Percentiles rank a stretch among this genome's conserved stretches.
Conservation (phyloP, 352 stramenopile genomes). For the Pilasporangium apinafurcum region DNA sequence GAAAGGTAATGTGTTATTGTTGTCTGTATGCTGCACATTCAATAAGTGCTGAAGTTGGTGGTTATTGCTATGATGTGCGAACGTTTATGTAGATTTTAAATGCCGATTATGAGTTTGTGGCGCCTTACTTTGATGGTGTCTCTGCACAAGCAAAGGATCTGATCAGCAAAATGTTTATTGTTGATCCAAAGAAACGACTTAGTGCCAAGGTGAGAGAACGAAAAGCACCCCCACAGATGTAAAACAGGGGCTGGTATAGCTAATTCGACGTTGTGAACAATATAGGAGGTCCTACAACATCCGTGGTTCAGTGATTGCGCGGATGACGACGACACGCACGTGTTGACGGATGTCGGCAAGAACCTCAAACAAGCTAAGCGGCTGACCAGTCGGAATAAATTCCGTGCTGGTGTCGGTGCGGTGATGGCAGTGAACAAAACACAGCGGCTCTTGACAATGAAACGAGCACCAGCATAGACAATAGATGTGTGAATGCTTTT, state of each 20-base stretch:
- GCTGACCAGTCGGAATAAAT: conserved; percentile 55
- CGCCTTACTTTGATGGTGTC: conserved; percentile 89
- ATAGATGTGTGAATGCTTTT: no score
- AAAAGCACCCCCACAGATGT: no score
- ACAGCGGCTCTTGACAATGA: conserved; percentile 45
- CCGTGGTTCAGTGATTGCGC: conserved; percentile 71
- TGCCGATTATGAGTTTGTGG: conserved; percentile 89
- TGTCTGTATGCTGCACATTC: background rate
- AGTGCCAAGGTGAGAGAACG: conserved; percentile 36
- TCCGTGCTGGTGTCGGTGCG: conserved; percentile 58
- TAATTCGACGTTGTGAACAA: background rate
- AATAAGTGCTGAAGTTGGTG: no score
- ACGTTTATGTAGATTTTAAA: conserved; percentile 43
- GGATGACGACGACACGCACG: conserved; percentile 49
- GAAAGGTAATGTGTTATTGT: conserved; percentile 33
- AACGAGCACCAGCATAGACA: conserved; percentile 17
- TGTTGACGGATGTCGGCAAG: conserved; percentile 50
- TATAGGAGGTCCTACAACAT: conserved; percentile 52
- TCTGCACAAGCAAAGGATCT: conserved; percentile 90
- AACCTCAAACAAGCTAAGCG: conserved; percentile 64
- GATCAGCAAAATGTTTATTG: conserved; percentile 90
- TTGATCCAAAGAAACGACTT: conserved; percentile 82
- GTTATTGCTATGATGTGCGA: background rate
- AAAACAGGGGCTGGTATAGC: no score
- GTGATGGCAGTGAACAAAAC: conserved; percentile 80